Conservation (phyloP, 73 alveolate species). For the Effrenium voratum region DNA sequence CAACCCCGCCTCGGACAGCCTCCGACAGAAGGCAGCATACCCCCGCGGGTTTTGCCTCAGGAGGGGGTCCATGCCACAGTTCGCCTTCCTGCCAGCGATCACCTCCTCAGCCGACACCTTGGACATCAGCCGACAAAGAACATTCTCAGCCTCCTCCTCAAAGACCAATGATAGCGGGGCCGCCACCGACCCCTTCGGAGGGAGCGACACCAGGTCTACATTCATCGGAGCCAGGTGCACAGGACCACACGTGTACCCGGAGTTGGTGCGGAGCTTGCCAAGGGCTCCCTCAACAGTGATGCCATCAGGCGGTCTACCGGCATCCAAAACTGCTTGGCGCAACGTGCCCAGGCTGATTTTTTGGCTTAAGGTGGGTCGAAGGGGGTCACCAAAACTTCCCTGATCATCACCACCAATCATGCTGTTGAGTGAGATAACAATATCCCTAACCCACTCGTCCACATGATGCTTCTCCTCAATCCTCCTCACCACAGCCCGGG, state of each 20-base stretch:
- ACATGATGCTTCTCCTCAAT: neutral
- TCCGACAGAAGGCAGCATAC: neutral
- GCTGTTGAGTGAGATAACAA: neutral
- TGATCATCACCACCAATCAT: neutral
- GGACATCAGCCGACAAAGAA: neutral
- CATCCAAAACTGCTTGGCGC: slow-evolving; percentile 35
- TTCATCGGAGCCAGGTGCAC: neutral
- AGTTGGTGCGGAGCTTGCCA: slow-evolving; percentile 1
- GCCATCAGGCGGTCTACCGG: slow-evolving; percentile 59
- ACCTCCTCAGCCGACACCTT: neutral
- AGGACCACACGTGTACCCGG: slow-evolving; percentile 5
- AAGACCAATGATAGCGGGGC: neutral
- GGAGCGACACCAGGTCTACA: slow-evolving; percentile 20
- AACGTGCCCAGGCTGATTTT: neutral
- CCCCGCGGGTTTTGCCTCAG: neutral
- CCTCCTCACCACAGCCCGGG: neutral
- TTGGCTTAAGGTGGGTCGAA: slow-evolving; percentile 1
- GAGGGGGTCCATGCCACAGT: slow-evolving; percentile 7
- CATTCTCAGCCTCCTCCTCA: neutral
- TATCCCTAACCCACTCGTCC: neutral
- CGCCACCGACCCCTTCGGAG: slow-evolving; percentile 8
- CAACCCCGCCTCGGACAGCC: neutral
- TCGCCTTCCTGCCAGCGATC: neutral
- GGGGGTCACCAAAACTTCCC: neutral
- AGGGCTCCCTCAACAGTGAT: slow-evolving; percentile 21